A percentile compares a stretch with the other conserved stretches of the same genome.
phyloP scores from a whole-genome alignment of 805 yeast species.

The Metschnikowia koreensis region DNA sequence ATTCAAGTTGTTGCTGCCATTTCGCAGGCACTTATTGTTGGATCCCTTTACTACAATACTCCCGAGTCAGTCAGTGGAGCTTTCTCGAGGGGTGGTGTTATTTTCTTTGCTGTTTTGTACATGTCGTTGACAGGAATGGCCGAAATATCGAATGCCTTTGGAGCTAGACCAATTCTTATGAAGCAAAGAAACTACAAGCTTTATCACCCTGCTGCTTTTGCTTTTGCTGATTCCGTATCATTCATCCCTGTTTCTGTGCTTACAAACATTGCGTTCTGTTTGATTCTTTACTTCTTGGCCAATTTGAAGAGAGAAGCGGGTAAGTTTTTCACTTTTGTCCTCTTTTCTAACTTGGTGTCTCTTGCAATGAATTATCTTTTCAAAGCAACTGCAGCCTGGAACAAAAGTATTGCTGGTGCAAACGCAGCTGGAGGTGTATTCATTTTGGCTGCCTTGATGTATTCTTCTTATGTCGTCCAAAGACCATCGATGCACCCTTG shows the following conservation, averaged over 20 bases:
- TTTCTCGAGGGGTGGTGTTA: conserved; percentile 61
- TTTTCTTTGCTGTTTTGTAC: conserved; percentile 59
- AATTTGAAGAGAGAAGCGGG: conserved; percentile 52
- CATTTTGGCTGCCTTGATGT: conserved; percentile 32
- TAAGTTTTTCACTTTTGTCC: conserved; percentile 49
- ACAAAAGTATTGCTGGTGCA: conserved; percentile 54
- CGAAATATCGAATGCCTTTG: conserved; percentile 34
- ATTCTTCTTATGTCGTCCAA: conserved; percentile 33
- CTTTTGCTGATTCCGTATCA: conserved; percentile 24
- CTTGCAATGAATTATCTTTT: conserved; percentile 54
- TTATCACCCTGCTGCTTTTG: conserved; percentile 31
- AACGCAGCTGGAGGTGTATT: conserved; percentile 53
- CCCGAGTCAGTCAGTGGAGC: conserved; percentile 53
- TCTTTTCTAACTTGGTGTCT: conserved; percentile 47
- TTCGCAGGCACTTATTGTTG: conserved; percentile 57
- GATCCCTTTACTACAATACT: conserved; percentile 59
- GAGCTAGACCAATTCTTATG: conserved; percentile 27
- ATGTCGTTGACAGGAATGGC: conserved; percentile 49
- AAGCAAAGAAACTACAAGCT: conserved; percentile 29
- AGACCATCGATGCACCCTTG: conserved; percentile 35
- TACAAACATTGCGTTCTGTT: conserved; percentile 43
- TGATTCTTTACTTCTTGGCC: conserved; percentile 58
- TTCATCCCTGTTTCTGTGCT: conserved; percentile 37
- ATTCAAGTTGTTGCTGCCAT: conserved; percentile 48
- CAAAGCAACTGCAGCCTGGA: conserved; percentile 52